Evolutionary conservation across 345 rosid species (phyloP), one percentile per base, ranked within the genome.

Genomic region (Kernera saxatilis): DNA sequence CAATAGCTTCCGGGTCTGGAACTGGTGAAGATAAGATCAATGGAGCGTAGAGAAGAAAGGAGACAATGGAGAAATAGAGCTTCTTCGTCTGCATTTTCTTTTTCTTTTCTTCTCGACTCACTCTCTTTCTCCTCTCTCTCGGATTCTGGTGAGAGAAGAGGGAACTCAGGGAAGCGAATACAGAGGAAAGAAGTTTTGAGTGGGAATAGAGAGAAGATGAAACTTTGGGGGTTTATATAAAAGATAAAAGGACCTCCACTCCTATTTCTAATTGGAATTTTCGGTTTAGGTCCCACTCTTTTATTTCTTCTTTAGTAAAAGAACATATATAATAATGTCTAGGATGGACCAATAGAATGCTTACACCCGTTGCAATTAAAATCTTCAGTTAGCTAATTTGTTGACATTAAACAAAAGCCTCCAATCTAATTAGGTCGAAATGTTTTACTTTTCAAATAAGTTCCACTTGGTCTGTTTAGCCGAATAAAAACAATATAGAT

Each of bases 1-100:
- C 89, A 2, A 87, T 73, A 8, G 61, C 2, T 69, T 90, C 93
- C 2, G 91, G 89, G 77, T 87, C 88, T 14, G 76, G 88, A 58
- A 84, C 88, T 8, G 86, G 81, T 59, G 90, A 83, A 63, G 89
- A 64, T 29, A 82, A 77, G 69, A 82, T 43, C 56, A 80, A 77
- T 48, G 68, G 48, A 33, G 48, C 71, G 64, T 57, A 50, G 1
- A 77, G 73, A 5, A 78, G 74, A 74, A 66, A 79, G 11, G 72
- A 53, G 69, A 83, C 30, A 61, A 79, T 61, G 74, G 79, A 49
- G 48, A 79, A 53, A 33, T 53, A 59, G 46, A 73, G 80, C 26
- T 66, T 71, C 14, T n/a, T 45, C 3, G 10, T 63, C 75, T 55
- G 75, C 79, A 76, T 76, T 70, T 61, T 67, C 15, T 36, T 32